Evolutionary conservation across 2,329 filamentous ascomycete genomes (phyloP), one percentile per base, ranked within the genome.

Genomic region (Plenodomus biglobosus): DNA sequence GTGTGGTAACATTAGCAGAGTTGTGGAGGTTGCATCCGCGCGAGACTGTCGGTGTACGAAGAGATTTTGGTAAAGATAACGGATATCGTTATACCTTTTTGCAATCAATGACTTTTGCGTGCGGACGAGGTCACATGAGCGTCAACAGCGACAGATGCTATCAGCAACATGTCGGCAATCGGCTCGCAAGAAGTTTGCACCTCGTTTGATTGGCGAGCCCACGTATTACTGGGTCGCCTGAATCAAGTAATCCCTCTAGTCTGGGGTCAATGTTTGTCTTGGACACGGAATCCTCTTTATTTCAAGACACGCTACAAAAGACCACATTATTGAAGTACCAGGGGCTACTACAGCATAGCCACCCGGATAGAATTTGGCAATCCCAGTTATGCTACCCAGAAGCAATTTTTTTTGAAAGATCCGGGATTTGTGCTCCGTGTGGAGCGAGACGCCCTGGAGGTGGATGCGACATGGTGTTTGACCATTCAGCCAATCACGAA

Each of bases 1-100:
- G 19, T 59, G 62, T 56, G 62, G 56, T 64, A 65, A 55, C 50
- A 54, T 35, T 35, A 54, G 39, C 15, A 30, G 44, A 55, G 56
- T 53, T 61, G 63, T 59, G 62, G 59, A 62, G 59, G 46, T 44
- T 19, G 43, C 43, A 16, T 30, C 30, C 18, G 15, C 19, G 20
- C 39, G 30, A 52, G 21, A 41, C 18, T 43, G 52, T 50, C 56
- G 43, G 52, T 51, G 8, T 32, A 32, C 27, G 27, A 32, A 11
- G 27, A 24, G 27, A 32, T 15, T 8, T 32, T 11, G 27, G 27
- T 20, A 40, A 19, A 52, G 49, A 52, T 49, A 52, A 45, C 46
- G 22, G 36, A 32, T 15, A 40, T 24, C 32, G 32, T 16, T 17
- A 17, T 34, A 37, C 36, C 6, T 8, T 32, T 3, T 3, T 11